Evolutionary conservation across 768 basidiomycete species (phyloP), one percentile per base, ranked within the genome.

Genomic region (Harrya chromipes): DNA sequence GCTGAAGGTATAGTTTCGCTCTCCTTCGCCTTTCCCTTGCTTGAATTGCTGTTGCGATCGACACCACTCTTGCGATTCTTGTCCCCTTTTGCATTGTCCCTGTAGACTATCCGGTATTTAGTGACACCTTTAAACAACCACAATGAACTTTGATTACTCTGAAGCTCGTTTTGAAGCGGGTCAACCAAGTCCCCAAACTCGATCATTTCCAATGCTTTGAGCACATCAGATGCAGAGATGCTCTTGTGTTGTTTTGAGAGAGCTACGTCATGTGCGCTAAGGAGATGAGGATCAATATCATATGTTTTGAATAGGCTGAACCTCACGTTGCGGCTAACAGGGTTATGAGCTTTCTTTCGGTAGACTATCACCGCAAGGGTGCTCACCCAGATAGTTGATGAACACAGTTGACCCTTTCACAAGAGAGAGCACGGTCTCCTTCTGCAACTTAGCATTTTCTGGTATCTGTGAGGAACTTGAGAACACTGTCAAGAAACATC

Each of bases 381-480:
- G 36, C 84, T 57, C 65, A 87, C 94, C 86, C 8, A 98, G 74
- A 59, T 94, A 95, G 66, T 89, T 94, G 57, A 99, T 94, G 67
- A 97, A 98, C 44, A 97, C 87, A 0, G 94, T 94, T 4, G 94
- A 91, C 26, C 87, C 86, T 64, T 94, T 94, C 13, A 88, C 77
- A 10, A 97, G 75, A 12, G 92, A 90, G 1, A 88, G 66, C 0
- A 94, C 83, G 0, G 90, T 88, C 50, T 97, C 95, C 54, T 94
- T 95, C 59, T 93, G 89, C 48, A 97, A 68, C 63, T 95, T 95
- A 12, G 85, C 79, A 57, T 83, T 85, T 0, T 91, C 85, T 6
- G 92, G 90, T 4, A 95, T 71, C 94, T 94, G 49, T 2, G 13
- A 40, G 41, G 31, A 39, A 23, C n/a, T n/a, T 39, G 44, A 47